phyloP scores from a whole-genome alignment of 2,329 filamentous ascomycete species.

The Lachnellula suecica region DNA sequence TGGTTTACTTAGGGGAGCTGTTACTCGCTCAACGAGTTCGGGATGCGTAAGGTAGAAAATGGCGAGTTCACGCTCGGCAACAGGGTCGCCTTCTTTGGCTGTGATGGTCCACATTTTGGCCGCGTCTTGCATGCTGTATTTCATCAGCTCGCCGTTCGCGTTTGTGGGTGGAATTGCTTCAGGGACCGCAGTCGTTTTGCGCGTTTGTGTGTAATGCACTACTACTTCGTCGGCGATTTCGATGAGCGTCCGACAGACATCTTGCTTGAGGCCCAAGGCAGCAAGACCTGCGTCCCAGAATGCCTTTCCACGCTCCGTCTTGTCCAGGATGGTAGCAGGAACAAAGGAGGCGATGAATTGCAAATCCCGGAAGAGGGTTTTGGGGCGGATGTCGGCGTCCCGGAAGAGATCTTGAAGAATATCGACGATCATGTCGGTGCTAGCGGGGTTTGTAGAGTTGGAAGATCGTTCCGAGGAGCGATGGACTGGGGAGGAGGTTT shows the following conservation, averaged over 20 bases:
- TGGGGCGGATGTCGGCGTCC: conserved; percentile 68
- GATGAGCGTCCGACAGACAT: conserved; percentile 66
- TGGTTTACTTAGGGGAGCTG: conserved; percentile 79
- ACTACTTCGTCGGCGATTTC: conserved; percentile 70
- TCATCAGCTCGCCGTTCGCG: conserved; percentile 43
- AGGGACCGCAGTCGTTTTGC: conserved; percentile 39
- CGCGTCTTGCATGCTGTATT: conserved; percentile 75
- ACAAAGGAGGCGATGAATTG: conserved; percentile 73
- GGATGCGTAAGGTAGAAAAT: conserved; percentile 93
- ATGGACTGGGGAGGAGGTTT: conserved; percentile 68
- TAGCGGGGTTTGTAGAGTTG: conserved; percentile 34
- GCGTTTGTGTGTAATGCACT: conserved; percentile 64
- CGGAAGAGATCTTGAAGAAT: conserved; percentile 68
- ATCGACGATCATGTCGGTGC: conserved; percentile 56
- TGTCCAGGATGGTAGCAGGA: conserved; percentile 58
- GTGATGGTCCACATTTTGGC: conserved; percentile 90
- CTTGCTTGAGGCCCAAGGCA: conserved; percentile 84
- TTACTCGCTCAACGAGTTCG: conserved; percentile 76
- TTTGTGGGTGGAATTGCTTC: conserved; percentile 32
- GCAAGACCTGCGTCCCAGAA: conserved; percentile 84
- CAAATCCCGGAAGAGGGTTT: conserved; percentile 77
- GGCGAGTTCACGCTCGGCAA: conserved; percentile 88
- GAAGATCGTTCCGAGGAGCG: conserved; percentile 79
- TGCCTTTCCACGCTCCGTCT: conserved; percentile 67
- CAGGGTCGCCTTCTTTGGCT: conserved; percentile 85